Evolutionary conservation across 139 green algal species (phyloP).

Genomic region (Nannochloris sp.): DNA sequence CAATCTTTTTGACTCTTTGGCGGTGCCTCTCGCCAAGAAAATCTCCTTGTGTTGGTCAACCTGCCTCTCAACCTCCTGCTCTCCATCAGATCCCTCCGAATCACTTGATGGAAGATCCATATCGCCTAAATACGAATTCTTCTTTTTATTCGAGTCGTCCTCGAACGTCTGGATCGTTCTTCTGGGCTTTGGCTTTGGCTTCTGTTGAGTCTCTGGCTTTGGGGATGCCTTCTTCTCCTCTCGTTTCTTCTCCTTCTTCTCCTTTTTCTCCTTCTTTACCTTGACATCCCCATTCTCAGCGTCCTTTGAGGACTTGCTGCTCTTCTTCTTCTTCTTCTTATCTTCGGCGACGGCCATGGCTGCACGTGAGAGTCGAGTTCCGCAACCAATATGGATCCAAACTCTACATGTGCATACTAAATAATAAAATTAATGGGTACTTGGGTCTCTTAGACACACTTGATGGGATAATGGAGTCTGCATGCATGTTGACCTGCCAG

Average conservation of each 20-base stretch:
- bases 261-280: conserved; percentile 36
- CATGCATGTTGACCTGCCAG: too few relatives aligned
- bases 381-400: too few relatives aligned
- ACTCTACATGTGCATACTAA: too few relatives aligned
- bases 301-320: conserved; percentile 26
- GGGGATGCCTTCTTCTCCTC: neutral
- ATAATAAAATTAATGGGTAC: too few relatives aligned
- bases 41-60: conserved; percentile 20
- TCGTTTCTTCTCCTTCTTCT: conserved; percentile 8
- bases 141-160: neutral
- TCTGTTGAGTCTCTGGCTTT: neutral
- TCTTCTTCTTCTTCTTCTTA: conserved; percentile 42
- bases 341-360: conserved; percentile 20
- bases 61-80: conserved; percentile 45
- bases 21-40: conserved; percentile 18
- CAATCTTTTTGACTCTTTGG: conserved; percentile 69
- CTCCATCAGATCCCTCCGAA: conserved; percentile 52
- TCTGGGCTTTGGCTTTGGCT: neutral
- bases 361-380: too few relatives aligned
- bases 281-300: conserved; percentile 43
- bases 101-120: conserved; percentile 86
- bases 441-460: too few relatives aligned
- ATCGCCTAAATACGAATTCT: conserved; percentile 63
- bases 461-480: too few relatives aligned
- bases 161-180: conserved; percentile 15